Evolutionary conservation across 208 protist species (phyloP).

Genomic region (Wallacemonas sp.): DNA sequence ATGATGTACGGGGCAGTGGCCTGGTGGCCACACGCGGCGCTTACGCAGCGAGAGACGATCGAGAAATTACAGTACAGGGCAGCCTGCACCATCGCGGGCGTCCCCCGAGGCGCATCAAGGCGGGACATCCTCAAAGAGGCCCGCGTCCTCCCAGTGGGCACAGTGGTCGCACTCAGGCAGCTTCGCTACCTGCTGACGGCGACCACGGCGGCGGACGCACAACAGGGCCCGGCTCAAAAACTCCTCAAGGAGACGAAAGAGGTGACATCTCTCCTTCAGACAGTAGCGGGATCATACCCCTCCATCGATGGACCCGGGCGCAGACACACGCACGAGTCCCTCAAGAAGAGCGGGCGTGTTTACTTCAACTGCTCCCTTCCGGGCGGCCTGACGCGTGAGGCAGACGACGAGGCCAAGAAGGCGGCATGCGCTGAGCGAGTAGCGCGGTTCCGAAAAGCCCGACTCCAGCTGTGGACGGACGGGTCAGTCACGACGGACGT

Average conservation of each 20-base stretch:
- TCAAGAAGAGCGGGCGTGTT: too few species aligned
- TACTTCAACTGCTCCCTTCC: too few species aligned
- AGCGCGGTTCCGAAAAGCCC: neutral
- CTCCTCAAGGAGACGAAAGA: too few species aligned
- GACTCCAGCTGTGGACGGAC: neutral
- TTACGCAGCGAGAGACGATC: neutral
- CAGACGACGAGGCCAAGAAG: too few species aligned
- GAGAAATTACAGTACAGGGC: neutral
- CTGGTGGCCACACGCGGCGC: neutral
- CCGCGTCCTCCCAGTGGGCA: neutral
- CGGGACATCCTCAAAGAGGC: neutral
- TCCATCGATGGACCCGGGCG: too few species aligned
- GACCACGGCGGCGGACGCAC: too few species aligned
- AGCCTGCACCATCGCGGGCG: neutral
- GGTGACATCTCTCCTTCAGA: too few species aligned
- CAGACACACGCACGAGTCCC: too few species aligned
- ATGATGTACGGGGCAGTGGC: neutral
- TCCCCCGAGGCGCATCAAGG: neutral
- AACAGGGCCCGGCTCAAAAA: too few species aligned
- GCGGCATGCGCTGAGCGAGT: neutral
- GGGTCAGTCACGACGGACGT: neutral
- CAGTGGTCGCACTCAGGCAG: neutral
- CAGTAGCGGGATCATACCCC: too few species aligned
- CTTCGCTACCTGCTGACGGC: neutral
- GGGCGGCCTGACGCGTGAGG: too few species aligned